Conservation (phyloP, 208 protist species). For the Wallacemonas sp. region DNA sequence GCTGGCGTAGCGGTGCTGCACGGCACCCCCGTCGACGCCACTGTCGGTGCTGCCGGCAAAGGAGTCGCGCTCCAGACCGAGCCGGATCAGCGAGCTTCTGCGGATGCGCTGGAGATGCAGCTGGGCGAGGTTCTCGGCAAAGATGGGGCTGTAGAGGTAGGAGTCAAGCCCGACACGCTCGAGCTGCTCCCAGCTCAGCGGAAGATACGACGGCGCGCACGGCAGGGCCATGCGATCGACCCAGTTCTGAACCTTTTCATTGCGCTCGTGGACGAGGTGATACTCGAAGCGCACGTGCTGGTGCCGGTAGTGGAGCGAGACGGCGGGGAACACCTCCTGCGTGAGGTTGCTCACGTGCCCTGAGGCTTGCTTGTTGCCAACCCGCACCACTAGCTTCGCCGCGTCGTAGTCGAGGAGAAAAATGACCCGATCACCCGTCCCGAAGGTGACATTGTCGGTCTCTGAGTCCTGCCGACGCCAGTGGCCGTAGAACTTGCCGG, state of each 20-base stretch:
- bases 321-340: conserved; percentile 88
- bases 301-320: conserved; percentile 91
- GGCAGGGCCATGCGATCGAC: conserved; percentile 65
- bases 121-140: conserved; percentile 27
- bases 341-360: conserved; percentile 88
- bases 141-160: conserved; percentile 77
- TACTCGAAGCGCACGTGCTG: conserved; percentile 93
- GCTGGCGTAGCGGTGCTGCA: conserved; percentile 45
- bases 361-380: conserved; percentile 79
- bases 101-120: conserved; percentile 12
- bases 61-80: conserved; percentile 7
- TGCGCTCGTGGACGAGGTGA: conserved; percentile 68
- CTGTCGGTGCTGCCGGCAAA: neutral
- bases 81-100: neutral
- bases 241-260: conserved; percentile 60
- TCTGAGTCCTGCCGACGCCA: conserved; percentile 81
- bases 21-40: neutral
- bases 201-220: conserved; percentile 59
- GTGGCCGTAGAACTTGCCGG: conserved; percentile 94
- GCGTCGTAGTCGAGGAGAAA: conserved; percentile 90
- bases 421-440: conserved; percentile 86
- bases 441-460: conserved; percentile 63
- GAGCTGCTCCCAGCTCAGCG: conserved; percentile 42
- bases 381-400: conserved; percentile 82
- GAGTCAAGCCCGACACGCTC: conserved; percentile 59